phyloP scores from a whole-genome alignment of 1,284 basidiomycete species.

The Lentinula novae-zelandiae region DNA sequence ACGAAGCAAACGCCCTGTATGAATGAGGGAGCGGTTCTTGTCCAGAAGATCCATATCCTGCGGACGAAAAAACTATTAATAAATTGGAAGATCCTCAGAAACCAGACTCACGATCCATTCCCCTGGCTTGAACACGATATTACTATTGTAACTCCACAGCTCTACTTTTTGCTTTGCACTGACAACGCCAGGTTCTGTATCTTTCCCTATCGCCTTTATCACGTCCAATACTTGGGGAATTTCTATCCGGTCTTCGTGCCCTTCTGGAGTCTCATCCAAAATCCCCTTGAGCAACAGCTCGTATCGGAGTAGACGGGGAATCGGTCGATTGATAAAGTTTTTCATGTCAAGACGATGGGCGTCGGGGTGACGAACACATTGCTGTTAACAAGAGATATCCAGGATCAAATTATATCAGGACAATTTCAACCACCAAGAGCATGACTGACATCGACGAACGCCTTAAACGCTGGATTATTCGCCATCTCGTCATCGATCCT shows the following conservation, averaged over 20 bases:
- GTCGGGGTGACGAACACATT: slow-evolving; percentile 69
- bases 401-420: slow-evolving; percentile 24
- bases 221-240: slow-evolving; percentile 85
- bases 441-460: slow-evolving; percentile 65
- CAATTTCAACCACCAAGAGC: background rate
- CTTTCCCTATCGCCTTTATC: slow-evolving; percentile 80
- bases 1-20: slow-evolving; percentile 76
- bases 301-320: slow-evolving; percentile 86
- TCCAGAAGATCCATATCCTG: slow-evolving; percentile 87
- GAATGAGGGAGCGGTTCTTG: slow-evolving; percentile 78
- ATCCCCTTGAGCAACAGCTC: slow-evolving; percentile 80
- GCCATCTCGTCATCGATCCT: slow-evolving; percentile 86
- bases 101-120: slow-evolving; percentile 63
- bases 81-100: background rate
- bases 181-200: slow-evolving; percentile 76
- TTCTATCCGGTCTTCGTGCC: slow-evolving; percentile 74
- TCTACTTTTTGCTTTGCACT: slow-evolving; percentile 86
- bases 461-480: slow-evolving; percentile 75
- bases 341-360: slow-evolving; percentile 82
- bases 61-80: slow-evolving; percentile 5
- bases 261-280: slow-evolving; percentile 64
- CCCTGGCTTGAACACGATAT: slow-evolving; percentile 75
- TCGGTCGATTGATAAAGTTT: slow-evolving; percentile 85
- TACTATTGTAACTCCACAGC: slow-evolving; percentile 80
- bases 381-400: slow-evolving; percentile 32